Base-by-base conservation (phyloP, 129 eudicot species). In the Ambrosia trifida region DNA sequence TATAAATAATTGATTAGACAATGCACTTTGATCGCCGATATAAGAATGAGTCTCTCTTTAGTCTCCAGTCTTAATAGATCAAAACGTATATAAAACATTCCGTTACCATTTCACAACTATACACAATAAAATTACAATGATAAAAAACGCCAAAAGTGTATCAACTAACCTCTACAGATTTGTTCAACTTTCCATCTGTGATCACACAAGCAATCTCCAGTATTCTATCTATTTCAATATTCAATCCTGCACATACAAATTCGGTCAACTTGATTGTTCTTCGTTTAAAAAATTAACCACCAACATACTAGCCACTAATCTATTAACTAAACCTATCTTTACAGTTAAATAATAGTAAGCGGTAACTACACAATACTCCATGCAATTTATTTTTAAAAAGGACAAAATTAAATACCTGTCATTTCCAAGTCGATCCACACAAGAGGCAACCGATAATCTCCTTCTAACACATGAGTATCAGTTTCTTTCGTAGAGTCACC, bases 381-480 rank as follows among this genome's bases (percentile, higher is more conserved):
- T 11, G 4, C 57, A 47, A 61, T 17, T 31, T 68, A 9, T 51
- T 3, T 11, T 66, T 44, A 3, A 17, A 24, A 14, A 9, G 63
- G 30, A 0, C 41, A 28, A 58, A 72, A 49, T 61, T 40, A 64
- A 19, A 51, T 66, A 86, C 99, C 99, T 63, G 99, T 95, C 99
- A 95, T 95, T 84, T 95, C 99, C 87, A 95, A 79, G 83, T 95
- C 97, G 61, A 95, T 95, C 99, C 99, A 95, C 60, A 90, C 96
- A 51, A 95, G 97, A 50, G 99, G 99, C 81, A 79, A 41, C 78
- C 35, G 81, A 82, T 74, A 94, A 47, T 80, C 84, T 66, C 53
- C 84, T 31, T 72, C 64, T 47, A 24, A 38, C 24, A 51, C 68
- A 35, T 68, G 60, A 63, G 28, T 73, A 47, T 82, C 76, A 54